Evolutionary conservation across 192 early-diverging fungal genomes (phyloP), one percentile per base, ranked within the genome.

Genomic region (Dissophora globulifera): DNA sequence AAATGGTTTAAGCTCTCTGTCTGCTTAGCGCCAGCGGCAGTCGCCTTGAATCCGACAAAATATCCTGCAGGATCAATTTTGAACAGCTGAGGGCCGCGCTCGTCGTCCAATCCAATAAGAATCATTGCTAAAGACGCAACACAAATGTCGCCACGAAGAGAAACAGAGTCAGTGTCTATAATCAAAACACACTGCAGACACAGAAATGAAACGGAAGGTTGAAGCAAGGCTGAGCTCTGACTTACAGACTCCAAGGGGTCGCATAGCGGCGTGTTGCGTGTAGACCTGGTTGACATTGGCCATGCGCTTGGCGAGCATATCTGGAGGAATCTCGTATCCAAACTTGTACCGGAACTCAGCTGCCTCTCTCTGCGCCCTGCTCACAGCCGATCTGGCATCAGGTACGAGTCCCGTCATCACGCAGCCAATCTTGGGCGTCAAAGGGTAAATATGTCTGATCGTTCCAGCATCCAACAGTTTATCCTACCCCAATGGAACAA

Each of bases 261-360:
- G 86, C 95, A 98, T 98, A 50, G 94, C 95, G 27, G 98, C 98
- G 66, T 98, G 95, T 75, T 99, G 98, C 51, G 98, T 99, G 79
- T 97, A 97, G 55, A 99, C 98, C 84, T 99, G 98, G 76, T 98
- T 98, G 78, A 98, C 91, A 69, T 95, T 96, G 47, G 98, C 98
- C 67, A 99, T 90, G 56, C 96, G 91, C 83, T 97, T 97, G 48
- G 98, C 98, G 51, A 99, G 88, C 90, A 95, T 90, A 79, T 99
- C 96, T 31, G 92, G 85, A 30, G 96, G 92, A 55, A 99, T 98
- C 42, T 98, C 94, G 78, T 99, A 98, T 32, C 97, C 98, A 82
- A 91, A 95, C 84, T 99, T 99, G 87, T 99, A 99, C 23, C 92
- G 87, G 88, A 93, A 99, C 81, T 98, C 96, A 33, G 96, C 98